A percentile compares a stretch with the other conserved stretches of the same genome.
Evolutionary conservation across 1,139 yeast species (phyloP).

Genomic region (Geotrichum carabidarum): DNA sequence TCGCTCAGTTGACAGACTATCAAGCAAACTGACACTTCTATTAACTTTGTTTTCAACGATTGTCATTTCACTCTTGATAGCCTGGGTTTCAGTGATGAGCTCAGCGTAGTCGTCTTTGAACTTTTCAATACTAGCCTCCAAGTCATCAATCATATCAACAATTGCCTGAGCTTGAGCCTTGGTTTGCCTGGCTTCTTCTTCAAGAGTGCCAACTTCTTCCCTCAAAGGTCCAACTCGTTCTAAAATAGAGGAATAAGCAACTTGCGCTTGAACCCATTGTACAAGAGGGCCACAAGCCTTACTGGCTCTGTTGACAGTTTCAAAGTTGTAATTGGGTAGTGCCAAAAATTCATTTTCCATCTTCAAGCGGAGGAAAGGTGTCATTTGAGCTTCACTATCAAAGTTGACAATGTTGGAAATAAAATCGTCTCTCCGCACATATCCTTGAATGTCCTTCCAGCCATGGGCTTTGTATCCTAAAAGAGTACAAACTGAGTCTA

Average conservation of each 20-base stretch:
- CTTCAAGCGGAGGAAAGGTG: constrained; percentile 46
- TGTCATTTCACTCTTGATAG: constrained; percentile 64
- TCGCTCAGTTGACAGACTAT: constrained; percentile 61
- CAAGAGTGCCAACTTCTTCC: constrained; percentile 58
- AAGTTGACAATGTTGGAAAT: constrained; percentile 76
- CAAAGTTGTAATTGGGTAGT: constrained; percentile 61
- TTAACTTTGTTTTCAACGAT: constrained; percentile 56
- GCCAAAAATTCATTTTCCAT: constrained; percentile 61
- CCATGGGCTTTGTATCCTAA: constrained; percentile 62
- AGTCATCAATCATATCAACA: constrained; percentile 72
- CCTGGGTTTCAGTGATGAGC: constrained; percentile 72
- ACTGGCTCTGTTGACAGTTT: constrained; percentile 79
- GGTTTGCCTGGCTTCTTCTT: constrained; percentile 56
- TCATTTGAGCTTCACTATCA: constrained; percentile 57
- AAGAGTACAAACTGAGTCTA: constrained; percentile 83
- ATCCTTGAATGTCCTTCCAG: constrained; percentile 84
- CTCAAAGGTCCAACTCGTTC: constrained; percentile 71
- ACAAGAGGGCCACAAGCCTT: constrained; percentile 92
- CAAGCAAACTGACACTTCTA: constrained; percentile 60
- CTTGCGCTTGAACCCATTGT: constrained; percentile 87
- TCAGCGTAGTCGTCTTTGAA: constrained; percentile 67
- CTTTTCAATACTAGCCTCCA: constrained; percentile 60
- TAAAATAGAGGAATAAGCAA: constrained; percentile 62
- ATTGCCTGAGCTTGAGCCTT: constrained; percentile 62
- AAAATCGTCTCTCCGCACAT: constrained; percentile 80